Conservation (phyloP, 2,329 filamentous ascomycete species). For the Aspergillus latus region DNA sequence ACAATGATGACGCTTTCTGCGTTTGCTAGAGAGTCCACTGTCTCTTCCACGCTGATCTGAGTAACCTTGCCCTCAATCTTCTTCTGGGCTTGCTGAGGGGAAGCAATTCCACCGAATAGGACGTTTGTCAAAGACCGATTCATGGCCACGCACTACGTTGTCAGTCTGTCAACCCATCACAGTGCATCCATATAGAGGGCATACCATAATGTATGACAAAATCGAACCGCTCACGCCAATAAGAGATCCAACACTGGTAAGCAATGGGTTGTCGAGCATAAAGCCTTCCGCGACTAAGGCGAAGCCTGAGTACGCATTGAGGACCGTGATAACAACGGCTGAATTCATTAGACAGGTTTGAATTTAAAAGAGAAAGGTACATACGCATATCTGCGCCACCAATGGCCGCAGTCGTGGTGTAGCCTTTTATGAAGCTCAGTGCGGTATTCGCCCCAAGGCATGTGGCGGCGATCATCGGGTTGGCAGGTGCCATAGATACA, state of each 20-base stretch:
- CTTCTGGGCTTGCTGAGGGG: constrained; percentile 58
- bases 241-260: constrained; percentile 80
- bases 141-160: constrained; percentile 72
- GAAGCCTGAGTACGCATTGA: constrained; percentile 90
- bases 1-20: constrained; percentile 83
- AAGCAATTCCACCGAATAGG: constrained; percentile 76
- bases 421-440: constrained; percentile 81
- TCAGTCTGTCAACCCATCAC: constrained; percentile 4
- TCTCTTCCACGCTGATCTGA: constrained; percentile 76
- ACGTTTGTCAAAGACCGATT: constrained; percentile 88
- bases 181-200: background rate
- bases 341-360: constrained; percentile 26
- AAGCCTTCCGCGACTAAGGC: constrained; percentile 86
- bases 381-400: constrained; percentile 87
- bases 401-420: constrained; percentile 82
- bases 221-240: constrained; percentile 89
- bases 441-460: constrained; percentile 74
- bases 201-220: constrained; percentile 72
- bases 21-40: constrained; percentile 70
- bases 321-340: constrained; percentile 81
- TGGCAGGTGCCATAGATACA: constrained; percentile 75
- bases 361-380: constrained; percentile 9
- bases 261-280: constrained; percentile 83
- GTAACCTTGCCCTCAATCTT: constrained; percentile 77
- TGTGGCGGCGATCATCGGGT: constrained; percentile 73